Conservation (phyloP, 2,329 filamentous ascomycete species). For the Fusarium xyrophilum region DNA sequence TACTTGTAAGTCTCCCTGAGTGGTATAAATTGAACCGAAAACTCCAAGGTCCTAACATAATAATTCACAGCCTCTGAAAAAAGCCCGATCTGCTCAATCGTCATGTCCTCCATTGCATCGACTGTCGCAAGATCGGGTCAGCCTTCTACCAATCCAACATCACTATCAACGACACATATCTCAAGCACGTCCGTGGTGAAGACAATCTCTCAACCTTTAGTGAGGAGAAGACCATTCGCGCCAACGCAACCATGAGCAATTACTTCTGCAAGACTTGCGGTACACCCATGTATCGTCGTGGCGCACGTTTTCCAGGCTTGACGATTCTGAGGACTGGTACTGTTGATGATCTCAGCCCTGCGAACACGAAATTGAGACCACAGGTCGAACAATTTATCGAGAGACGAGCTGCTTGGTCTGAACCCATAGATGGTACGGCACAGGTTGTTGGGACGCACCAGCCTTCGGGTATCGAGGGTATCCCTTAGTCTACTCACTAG, state of each 20-base stretch:
- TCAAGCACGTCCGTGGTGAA: background rate
- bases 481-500: background rate
- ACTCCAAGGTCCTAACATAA: background rate
- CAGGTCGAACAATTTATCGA: conserved; percentile 59
- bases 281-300: conserved; percentile 64
- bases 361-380: conserved; percentile 64
- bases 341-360: conserved; percentile 66
- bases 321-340: conserved; percentile 64
- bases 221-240: background rate
- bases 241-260: conserved; percentile 60
- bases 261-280: conserved; percentile 67
- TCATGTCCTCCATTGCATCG: background rate
- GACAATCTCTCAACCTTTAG: background rate
- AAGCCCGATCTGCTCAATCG: background rate
- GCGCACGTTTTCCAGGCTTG: conserved; percentile 51
- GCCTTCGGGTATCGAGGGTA: background rate
- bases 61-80: background rate
- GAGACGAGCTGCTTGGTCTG: conserved; percentile 53
- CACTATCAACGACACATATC: background rate
- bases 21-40: accelerated
- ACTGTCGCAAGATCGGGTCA: conserved; percentile 4
- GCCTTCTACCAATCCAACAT: conserved; percentile 4
- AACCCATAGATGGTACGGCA: background rate
- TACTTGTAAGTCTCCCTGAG: background rate
- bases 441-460: background rate